Percentiles rank a stretch among this genome's conserved stretches.
These are phyloP conservation scores for Leucogyrophana mollusca DNA, from an alignment of 768 basidiomycete species.

Conservation along the genomic window DNA sequence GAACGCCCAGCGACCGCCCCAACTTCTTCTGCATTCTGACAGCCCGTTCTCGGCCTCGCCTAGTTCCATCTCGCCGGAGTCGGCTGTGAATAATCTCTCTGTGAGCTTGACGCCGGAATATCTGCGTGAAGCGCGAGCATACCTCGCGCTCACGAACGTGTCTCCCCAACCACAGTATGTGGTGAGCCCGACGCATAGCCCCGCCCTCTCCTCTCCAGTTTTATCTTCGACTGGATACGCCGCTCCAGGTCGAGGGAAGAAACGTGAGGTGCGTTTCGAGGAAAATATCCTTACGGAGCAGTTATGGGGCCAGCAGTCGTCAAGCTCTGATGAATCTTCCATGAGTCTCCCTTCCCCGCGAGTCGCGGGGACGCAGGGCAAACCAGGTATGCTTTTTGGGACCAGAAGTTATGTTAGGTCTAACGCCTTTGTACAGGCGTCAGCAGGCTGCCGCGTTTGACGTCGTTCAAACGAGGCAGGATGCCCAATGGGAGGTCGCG, in stretches of 20 bases:
- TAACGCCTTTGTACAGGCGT: conserved; percentile 15
- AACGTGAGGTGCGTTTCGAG: conserved; percentile 33
- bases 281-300: conserved; percentile 30
- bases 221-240: conserved; percentile 31
- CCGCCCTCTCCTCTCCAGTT: conserved; percentile 23
- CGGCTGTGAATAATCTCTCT: conserved; percentile 27
- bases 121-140: conserved; percentile 31
- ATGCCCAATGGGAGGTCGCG: conserved; percentile 11
- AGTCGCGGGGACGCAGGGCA: conserved; percentile 11
- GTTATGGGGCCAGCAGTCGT: conserved; percentile 27
- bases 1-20: too few species aligned
- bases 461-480: conserved; percentile 23
- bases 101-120: conserved; percentile 32
- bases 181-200: conserved; percentile 14
- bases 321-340: conserved; percentile 25
- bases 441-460: conserved; percentile 31
- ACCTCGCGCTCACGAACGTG: conserved; percentile 28
- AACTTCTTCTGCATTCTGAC: too few species aligned
- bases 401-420: background rate
- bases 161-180: conserved; percentile 9
- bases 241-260: conserved; percentile 22
- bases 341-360: conserved; percentile 21
- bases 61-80: conserved; percentile 32
- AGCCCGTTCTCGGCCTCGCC: conserved; percentile 22
- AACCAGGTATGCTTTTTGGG: conserved; percentile 17